Evolutionary conservation across 805 yeast species (phyloP).

Genomic region (Saturnispora dispora): DNA sequence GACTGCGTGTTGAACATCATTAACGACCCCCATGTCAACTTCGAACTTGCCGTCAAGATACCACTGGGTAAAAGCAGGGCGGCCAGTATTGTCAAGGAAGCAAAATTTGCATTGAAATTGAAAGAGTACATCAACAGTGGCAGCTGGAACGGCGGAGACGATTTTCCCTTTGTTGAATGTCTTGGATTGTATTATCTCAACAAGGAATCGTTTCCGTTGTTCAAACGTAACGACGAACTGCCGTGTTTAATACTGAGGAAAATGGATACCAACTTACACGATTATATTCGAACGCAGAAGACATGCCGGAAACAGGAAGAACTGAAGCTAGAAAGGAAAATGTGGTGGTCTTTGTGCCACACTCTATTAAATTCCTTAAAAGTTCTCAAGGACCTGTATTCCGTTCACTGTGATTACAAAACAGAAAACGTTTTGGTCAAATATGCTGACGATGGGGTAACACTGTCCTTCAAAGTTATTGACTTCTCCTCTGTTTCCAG

Average conservation of each 20-base stretch:
- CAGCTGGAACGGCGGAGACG: conserved; percentile 3
- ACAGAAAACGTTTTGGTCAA: conserved; percentile 34
- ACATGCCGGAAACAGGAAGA: conserved; percentile 4
- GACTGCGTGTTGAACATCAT: conserved; percentile 13
- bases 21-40: conserved; percentile 5
- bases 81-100: conserved; percentile 21
- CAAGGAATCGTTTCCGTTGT: conserved; percentile 19
- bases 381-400: conserved; percentile 20
- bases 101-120: conserved; percentile 17
- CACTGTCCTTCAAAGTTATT: conserved; percentile 32
- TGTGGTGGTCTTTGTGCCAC: conserved; percentile 28
- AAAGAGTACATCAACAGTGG: conserved; percentile 16
- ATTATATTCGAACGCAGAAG: conserved; percentile 14
- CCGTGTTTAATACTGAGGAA: conserved; percentile 24
- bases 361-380: conserved; percentile 22
- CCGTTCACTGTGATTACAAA: conserved; percentile 42
- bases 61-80: conserved; percentile 22
- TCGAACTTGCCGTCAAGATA: conserved; percentile 23
- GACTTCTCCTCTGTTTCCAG: conserved; percentile 38
- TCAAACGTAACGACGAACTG: conserved; percentile 19
- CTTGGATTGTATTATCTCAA: conserved; percentile 23
- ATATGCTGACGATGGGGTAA: conserved; percentile 21
- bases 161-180: conserved; percentile 22
- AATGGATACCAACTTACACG: conserved; percentile 23
- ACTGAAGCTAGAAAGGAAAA: conserved; percentile 17